phyloP scores from a whole-genome alignment of 805 yeast species.

The Myxozyma neotropica region DNA sequence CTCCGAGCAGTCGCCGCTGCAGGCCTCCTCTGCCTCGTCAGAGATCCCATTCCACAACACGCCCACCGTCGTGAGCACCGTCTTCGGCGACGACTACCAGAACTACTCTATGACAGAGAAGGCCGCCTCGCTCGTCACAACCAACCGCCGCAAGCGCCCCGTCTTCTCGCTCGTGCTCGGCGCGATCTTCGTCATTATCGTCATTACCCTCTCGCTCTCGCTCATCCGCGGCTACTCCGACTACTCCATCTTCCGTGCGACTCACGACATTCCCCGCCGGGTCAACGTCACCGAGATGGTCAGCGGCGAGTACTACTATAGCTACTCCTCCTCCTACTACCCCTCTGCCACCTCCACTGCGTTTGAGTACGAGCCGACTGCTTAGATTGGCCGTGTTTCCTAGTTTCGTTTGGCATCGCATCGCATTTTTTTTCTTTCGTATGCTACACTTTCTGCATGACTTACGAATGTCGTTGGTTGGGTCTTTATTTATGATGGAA shows the following conservation, averaged over 20 bases:
- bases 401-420: too few relatives aligned
- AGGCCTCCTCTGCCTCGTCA: constrained; percentile 9
- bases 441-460: too few relatives aligned
- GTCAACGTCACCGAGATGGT: constrained; percentile 33
- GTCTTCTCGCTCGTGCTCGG: constrained; percentile 29
- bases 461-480: too few relatives aligned
- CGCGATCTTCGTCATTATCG: constrained; percentile 24
- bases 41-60: constrained; percentile 20
- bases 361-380: not conserved
- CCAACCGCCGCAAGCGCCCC: constrained; percentile 34
- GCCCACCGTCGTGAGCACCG: constrained; percentile 24
- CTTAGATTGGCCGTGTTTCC: not conserved
- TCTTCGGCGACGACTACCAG: constrained; percentile 27
- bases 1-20: constrained; percentile 25
- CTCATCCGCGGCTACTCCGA: constrained; percentile 31
- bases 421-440: too few relatives aligned
- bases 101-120: constrained; percentile 27
- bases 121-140: constrained; percentile 32
- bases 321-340: constrained; percentile 11
- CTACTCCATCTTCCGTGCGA: constrained; percentile 26
- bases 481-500: too few relatives aligned
- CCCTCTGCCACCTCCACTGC: constrained; percentile 10
- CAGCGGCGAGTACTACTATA: constrained; percentile 30
- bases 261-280: constrained; percentile 32
- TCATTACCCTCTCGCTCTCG: constrained; percentile 27